Percentiles rank a stretch among this genome's conserved stretches.
These are phyloP conservation scores for Colletotrichum sp. DNA, from an alignment of 2,329 filamentous ascomycete genomes.

Conservation along the genomic window DNA sequence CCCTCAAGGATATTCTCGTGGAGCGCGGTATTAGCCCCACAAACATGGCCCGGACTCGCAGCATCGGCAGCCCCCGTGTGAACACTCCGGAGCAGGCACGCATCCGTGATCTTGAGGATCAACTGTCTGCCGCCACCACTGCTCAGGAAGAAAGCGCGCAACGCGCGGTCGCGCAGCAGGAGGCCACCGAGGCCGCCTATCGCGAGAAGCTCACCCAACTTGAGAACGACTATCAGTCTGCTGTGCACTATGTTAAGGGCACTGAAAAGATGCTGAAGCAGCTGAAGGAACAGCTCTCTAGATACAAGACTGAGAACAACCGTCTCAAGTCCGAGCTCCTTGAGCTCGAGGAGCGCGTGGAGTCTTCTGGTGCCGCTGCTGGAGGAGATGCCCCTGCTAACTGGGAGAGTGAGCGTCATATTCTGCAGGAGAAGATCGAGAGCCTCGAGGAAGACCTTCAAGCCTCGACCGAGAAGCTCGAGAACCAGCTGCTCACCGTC, in stretches of 20 bases:
- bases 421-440: constrained; percentile 72
- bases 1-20: constrained; percentile 88
- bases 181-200: constrained; percentile 88
- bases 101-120: constrained; percentile 85
- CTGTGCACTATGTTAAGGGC: constrained; percentile 96
- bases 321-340: constrained; percentile 85
- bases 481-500: constrained; percentile 72
- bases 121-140: constrained; percentile 77
- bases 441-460: constrained; percentile 73
- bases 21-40: constrained; percentile 88
- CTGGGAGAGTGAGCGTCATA: constrained; percentile 78
- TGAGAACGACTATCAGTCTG: constrained; percentile 96
- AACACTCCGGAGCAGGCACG: constrained; percentile 82
- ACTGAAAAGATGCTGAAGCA: constrained; percentile 99
- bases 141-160: constrained; percentile 86
- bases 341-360: constrained; percentile 61
- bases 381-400: constrained; percentile 51
- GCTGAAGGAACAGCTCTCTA: constrained; percentile 95
- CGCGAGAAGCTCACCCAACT: constrained; percentile 92
- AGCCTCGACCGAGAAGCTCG: constrained; percentile 69
- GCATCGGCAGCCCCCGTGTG: constrained; percentile 75
- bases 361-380: constrained; percentile 35
- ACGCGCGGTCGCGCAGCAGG: constrained; percentile 77
- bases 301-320: constrained; percentile 86
- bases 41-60: constrained; percentile 72